phyloP scores from a whole-genome alignment of 2,329 filamentous ascomycete species.

The Alternaria burnsii region DNA sequence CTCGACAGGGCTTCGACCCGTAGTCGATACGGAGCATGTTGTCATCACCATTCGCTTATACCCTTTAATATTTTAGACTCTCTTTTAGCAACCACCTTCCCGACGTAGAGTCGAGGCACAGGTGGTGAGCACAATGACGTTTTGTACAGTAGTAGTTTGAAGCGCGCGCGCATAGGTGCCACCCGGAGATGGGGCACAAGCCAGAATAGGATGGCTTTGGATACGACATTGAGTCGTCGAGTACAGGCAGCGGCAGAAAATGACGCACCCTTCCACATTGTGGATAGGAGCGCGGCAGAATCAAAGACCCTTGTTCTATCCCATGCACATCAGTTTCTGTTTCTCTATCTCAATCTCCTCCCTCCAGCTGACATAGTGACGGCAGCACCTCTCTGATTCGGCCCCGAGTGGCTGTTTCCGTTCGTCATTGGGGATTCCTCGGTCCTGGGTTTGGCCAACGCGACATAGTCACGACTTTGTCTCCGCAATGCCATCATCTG shows the following conservation, averaged over 20 bases:
- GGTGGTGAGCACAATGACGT: constrained; percentile 38
- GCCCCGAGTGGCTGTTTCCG: constrained; percentile 5
- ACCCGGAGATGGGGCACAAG: constrained; percentile 4
- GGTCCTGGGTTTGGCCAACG: constrained; percentile 10
- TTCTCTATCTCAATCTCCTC: not conserved
- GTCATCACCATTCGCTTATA: constrained; percentile 48
- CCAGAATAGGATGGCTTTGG: constrained; percentile 16
- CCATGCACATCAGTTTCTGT: constrained; percentile 5
- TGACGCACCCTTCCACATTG: constrained; percentile 36
- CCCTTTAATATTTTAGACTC: constrained; percentile 51
- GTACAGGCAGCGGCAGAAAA: constrained; percentile 30
- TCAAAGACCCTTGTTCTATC: constrained; percentile 32
- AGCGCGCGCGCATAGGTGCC: constrained; percentile 18
- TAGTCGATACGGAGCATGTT: constrained; percentile 33
- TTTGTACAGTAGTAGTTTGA: constrained; percentile 45
- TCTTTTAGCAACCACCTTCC: constrained; percentile 38
- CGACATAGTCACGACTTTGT: constrained; percentile 6
- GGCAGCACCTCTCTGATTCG: constrained; percentile 11
- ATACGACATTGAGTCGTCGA: constrained; percentile 24
- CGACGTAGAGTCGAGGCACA: constrained; percentile 14
- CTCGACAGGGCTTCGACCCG: constrained; percentile 27
- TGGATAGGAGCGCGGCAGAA: constrained; percentile 29
- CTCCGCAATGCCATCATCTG: constrained; percentile 34
- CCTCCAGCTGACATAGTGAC: constrained; percentile 20
- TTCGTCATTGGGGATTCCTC: constrained; percentile 17